Percentiles rank a stretch among this genome's conserved stretches.
Evolutionary conservation across 768 basidiomycete genomes (phyloP).

Genomic region (Trametes gibbosa): DNA sequence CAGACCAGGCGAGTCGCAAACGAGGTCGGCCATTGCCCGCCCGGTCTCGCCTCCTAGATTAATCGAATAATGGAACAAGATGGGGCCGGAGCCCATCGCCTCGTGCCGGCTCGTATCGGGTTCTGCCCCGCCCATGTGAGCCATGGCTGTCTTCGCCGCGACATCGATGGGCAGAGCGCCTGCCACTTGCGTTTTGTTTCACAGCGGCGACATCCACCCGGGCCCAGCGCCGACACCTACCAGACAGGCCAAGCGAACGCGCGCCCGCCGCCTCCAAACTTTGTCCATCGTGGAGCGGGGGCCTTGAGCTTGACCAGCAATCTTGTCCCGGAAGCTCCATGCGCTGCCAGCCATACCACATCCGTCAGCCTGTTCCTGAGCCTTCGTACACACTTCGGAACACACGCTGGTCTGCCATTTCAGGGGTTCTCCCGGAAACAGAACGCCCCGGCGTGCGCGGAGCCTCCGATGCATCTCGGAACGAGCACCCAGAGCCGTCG

Average conservation of each 20-base stretch:
- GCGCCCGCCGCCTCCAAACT: neutral
- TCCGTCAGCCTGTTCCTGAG: neutral
- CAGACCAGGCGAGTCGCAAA: neutral
- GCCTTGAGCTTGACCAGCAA: too few species aligned
- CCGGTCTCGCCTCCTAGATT: neutral
- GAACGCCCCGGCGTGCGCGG: constrained; percentile 10
- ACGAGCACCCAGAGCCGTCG: neutral
- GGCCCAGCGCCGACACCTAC: neutral
- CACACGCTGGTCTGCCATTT: neutral
- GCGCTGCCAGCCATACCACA: neutral
- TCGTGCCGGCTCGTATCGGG: neutral
- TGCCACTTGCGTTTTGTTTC: too few species aligned
- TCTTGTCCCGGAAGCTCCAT: too few species aligned
- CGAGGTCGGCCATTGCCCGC: neutral
- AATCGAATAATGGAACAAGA: neutral
- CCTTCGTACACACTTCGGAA: neutral
- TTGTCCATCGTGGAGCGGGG: neutral
- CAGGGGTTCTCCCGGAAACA: constrained; percentile 14
- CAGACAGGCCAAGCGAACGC: too few species aligned
- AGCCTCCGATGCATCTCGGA: constrained; percentile 16
- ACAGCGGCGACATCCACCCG: too few species aligned
- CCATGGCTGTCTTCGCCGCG: too few species aligned
- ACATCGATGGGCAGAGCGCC: neutral
- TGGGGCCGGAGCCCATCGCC: neutral
- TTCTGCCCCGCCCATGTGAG: neutral